Evolutionary conservation across 805 yeast species (phyloP).

Genomic region (Myxozyma melibiosi): DNA sequence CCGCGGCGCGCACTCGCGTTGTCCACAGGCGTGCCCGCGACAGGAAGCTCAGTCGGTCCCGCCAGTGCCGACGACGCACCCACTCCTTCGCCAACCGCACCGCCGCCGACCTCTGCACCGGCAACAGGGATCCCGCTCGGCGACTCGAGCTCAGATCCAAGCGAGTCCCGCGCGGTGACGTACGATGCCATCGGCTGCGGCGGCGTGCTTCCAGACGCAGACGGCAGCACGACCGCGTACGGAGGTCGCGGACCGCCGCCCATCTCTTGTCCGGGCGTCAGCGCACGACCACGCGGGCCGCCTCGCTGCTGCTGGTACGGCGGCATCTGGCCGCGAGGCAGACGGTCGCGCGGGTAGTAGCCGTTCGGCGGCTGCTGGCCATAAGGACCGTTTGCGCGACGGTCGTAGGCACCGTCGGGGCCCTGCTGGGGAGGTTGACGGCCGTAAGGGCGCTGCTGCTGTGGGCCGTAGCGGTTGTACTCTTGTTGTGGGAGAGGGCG

Average conservation of each 20-base stretch:
- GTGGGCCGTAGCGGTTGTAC: neutral
- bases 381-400: neutral
- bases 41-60: slow-evolving; percentile 5
- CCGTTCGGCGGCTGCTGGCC: slow-evolving; percentile 1
- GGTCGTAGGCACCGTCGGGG: neutral
- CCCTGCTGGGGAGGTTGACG: neutral
- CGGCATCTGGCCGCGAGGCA: slow-evolving; percentile 12
- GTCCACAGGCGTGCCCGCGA: slow-evolving; percentile 26
- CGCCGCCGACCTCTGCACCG: neutral
- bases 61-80: slow-evolving; percentile 3
- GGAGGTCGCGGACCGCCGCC: slow-evolving; percentile 5
- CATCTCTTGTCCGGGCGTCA: neutral
- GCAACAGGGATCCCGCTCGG: slow-evolving; percentile 9
- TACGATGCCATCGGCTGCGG: slow-evolving; percentile 9
- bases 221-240: slow-evolving; percentile 17
- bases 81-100: too few relatives aligned
- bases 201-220: too few relatives aligned
- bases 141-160: neutral
- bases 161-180: slow-evolving; percentile 9
- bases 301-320: neutral
- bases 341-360: slow-evolving; percentile 18
- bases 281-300: neutral
- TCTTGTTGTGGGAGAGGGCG: slow-evolving; percentile 7
- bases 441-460: neutral
- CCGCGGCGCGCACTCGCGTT: neutral